Evolutionary conservation across 805 yeast species (phyloP).

Genomic region (Kluyveromyces starmeri): DNA sequence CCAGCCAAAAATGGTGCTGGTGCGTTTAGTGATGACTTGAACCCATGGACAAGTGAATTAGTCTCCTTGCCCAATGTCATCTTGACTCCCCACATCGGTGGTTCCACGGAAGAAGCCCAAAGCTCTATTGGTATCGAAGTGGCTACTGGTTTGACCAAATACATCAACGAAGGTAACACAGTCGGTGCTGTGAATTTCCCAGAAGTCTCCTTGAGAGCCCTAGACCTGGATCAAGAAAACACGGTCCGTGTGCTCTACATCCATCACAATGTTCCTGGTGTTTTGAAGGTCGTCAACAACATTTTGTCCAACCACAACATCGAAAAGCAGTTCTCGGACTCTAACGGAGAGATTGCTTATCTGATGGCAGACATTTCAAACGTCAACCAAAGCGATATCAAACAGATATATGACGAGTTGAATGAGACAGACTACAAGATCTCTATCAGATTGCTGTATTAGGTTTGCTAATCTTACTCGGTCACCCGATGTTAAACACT

Average conservation of each 20-base stretch:
- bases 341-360: conserved; percentile 92
- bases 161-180: conserved; percentile 93
- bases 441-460: conserved; percentile 83
- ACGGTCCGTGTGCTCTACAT: conserved; percentile 90
- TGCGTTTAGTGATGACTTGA: conserved; percentile 62
- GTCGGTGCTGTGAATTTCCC: conserved; percentile 98
- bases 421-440: conserved; percentile 87
- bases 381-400: conserved; percentile 75
- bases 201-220: conserved; percentile 84
- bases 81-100: conserved; percentile 96
- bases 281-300: conserved; percentile 92
- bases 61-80: conserved; percentile 78
- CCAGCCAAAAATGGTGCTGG: conserved; percentile 94
- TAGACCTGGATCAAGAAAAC: conserved; percentile 78
- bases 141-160: conserved; percentile 72
- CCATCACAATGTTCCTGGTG: conserved; percentile 98
- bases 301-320: conserved; percentile 90
- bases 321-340: conserved; percentile 97
- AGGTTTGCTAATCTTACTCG: conserved; percentile 18
- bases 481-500: too few relatives aligned
- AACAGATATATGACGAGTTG: conserved; percentile 71
- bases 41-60: conserved; percentile 77
- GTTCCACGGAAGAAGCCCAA: conserved; percentile 98
- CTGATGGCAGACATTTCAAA: conserved; percentile 95
- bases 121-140: conserved; percentile 96